phyloP scores from a whole-genome alignment of 202 grass and related monocot species.

The Panicum virgatum region DNA sequence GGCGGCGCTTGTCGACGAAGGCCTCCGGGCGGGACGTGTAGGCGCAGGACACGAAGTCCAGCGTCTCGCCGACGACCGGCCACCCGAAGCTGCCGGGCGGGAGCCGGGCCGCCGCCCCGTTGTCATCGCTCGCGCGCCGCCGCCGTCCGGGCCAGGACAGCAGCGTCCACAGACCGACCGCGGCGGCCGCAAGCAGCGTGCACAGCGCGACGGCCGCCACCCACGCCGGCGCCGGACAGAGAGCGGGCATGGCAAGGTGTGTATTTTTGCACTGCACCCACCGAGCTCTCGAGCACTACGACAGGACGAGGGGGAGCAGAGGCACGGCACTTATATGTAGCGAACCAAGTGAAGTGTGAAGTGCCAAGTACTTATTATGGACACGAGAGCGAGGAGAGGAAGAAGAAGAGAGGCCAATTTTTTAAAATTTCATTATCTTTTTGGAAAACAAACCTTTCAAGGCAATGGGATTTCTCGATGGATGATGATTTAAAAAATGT shows the following conservation, averaged over 20 bases:
- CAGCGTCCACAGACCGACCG: neutral
- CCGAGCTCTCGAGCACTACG: neutral
- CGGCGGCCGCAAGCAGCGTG: neutral
- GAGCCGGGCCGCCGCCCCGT: slow-evolving; percentile 32
- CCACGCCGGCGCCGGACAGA: slow-evolving; percentile 24
- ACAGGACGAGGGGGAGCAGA: slow-evolving; percentile 2
- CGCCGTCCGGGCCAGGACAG: neutral
- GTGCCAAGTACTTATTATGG: slow-evolving; percentile 10
- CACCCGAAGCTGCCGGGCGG: slow-evolving; percentile 83
- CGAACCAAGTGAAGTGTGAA: neutral
- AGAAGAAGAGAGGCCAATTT: neutral
- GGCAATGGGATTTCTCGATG: neutral
- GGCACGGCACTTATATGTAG: slow-evolving; percentile 11
- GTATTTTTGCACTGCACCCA: slow-evolving; percentile 40
- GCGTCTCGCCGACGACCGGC: slow-evolving; percentile 92
- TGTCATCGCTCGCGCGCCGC: neutral
- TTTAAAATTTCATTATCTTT: neutral
- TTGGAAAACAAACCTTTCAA: neutral
- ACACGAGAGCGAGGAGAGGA: neutral
- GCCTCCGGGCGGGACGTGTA: slow-evolving; percentile 77
- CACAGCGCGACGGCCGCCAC: neutral
- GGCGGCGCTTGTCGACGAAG: slow-evolving; percentile 91
- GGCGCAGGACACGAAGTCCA: slow-evolving; percentile 91
- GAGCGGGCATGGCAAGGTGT: slow-evolving; percentile 21
- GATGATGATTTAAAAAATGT: neutral